These are phyloP conservation scores for Vigna radiata DNA, from an alignment of 306 rosid species.

Conservation along the genomic window DNA sequence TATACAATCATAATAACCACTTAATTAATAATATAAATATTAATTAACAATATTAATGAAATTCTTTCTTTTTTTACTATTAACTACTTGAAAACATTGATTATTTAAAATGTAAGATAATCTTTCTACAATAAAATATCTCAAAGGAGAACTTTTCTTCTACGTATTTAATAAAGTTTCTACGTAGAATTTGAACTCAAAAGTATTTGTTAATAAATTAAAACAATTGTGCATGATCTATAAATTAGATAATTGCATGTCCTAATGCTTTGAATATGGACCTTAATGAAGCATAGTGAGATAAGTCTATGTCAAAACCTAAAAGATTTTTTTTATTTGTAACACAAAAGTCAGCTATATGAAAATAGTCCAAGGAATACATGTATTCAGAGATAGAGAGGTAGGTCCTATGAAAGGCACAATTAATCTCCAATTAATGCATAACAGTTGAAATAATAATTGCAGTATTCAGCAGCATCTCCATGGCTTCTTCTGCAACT, in stretches of 20 bases:
- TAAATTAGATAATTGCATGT: too few species aligned
- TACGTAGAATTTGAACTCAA: background rate
- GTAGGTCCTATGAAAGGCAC: constrained; percentile 52
- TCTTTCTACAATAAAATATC: too few species aligned
- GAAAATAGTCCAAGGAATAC: background rate
- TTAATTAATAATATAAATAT: too few species aligned
- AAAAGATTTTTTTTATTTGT: background rate
- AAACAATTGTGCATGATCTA: too few species aligned
- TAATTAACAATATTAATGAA: too few species aligned
- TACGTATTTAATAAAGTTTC: too few species aligned
- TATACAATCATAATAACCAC: background rate
- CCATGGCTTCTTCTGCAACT: constrained; percentile 4
- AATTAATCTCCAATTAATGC: background rate
- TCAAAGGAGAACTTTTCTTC: too few species aligned
- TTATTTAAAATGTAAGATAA: too few species aligned
- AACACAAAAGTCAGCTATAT: constrained; percentile 27
- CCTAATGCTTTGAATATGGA: background rate
- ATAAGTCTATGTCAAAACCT: background rate
- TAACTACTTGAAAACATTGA: too few species aligned
- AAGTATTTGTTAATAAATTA: too few species aligned
- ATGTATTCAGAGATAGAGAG: background rate
- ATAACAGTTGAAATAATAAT: background rate
- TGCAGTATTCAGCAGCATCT: background rate
- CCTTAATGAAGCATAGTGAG: background rate
- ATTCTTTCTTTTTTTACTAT: background rate